Conservation (phyloP, 768 basidiomycete genomes). For the Galerina marginata region DNA sequence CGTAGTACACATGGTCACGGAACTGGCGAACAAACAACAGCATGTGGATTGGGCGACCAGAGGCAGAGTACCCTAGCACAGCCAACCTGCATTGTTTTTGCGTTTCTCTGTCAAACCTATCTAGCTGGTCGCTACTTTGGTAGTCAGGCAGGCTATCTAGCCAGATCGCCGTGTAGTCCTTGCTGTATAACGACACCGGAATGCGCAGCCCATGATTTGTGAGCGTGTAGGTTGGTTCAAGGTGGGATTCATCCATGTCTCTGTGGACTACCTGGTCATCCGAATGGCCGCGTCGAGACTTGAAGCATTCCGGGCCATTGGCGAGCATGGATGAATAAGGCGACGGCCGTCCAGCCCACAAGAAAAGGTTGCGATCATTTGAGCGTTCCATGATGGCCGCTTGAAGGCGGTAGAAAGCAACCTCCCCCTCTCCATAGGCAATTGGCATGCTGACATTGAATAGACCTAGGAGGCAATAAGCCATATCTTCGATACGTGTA, state of each 20-base stretch:
- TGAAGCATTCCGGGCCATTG: neutral
- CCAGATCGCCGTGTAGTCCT: no score
- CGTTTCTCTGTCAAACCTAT: no score
- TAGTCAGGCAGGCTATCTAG: no score
- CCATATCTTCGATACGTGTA: constrained; percentile 10
- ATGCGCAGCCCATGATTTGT: neutral
- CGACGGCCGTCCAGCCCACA: neutral
- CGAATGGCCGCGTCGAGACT: neutral
- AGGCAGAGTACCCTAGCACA: no score
- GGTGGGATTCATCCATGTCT: neutral
- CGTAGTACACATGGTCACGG: no score
- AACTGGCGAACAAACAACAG: no score
- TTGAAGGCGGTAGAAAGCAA: constrained; percentile 11
- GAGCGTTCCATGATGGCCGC: constrained; percentile 8
- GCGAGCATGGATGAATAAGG: neutral
- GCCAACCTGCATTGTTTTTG: no score
- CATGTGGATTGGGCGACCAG: no score
- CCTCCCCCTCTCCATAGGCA: constrained; percentile 14
- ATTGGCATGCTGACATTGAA: constrained; percentile 12
- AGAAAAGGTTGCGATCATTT: neutral
- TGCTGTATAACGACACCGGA: neutral
- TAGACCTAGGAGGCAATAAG: constrained; percentile 14
- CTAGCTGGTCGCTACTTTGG: no score
- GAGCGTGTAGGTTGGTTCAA: neutral
- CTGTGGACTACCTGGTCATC: neutral